Percentiles rank a stretch among this genome's conserved stretches.
Conservation (phyloP, 225 moss, liverwort and hornwort species). For the Pleurozium schreberi region DNA sequence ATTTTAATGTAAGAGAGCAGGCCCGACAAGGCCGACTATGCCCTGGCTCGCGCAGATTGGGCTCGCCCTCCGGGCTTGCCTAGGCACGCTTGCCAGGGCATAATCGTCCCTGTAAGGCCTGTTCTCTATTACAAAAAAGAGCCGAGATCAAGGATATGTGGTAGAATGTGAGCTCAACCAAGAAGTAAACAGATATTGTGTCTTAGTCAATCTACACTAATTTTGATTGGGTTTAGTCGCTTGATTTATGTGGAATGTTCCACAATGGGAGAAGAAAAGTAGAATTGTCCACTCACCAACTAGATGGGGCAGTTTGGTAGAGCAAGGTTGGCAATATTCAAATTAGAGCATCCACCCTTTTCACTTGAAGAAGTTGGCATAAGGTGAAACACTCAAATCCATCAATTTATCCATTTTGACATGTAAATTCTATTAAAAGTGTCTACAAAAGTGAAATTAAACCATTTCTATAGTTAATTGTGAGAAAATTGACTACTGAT, state of each 20-base stretch:
- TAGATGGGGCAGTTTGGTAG: accelerated
- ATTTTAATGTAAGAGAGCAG: no score
- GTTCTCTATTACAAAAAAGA: no score
- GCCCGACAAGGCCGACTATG: no score
- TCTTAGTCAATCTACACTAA: not conserved
- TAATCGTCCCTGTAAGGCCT: no score
- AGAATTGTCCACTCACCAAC: accelerated
- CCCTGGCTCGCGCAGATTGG: no score
- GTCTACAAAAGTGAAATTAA: not conserved
- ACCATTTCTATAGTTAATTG: accelerated
- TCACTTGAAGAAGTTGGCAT: not conserved
- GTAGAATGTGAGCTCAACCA: accelerated
- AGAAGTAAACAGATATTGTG: accelerated
- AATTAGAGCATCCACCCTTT: no score
- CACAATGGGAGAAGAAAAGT: not conserved
- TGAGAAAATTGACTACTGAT: not conserved
- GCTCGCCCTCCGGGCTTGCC: no score
- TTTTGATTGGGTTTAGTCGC: accelerated
- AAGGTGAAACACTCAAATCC: not conserved
- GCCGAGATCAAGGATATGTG: not conserved
- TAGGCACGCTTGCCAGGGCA: no score
- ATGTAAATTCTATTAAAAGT: not conserved
- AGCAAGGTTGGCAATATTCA: accelerated
- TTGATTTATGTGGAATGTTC: not conserved
- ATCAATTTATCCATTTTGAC: accelerated